phyloP scores from a whole-genome alignment of 2,329 filamentous ascomycete species.

The Aureobasidium sp. region DNA sequence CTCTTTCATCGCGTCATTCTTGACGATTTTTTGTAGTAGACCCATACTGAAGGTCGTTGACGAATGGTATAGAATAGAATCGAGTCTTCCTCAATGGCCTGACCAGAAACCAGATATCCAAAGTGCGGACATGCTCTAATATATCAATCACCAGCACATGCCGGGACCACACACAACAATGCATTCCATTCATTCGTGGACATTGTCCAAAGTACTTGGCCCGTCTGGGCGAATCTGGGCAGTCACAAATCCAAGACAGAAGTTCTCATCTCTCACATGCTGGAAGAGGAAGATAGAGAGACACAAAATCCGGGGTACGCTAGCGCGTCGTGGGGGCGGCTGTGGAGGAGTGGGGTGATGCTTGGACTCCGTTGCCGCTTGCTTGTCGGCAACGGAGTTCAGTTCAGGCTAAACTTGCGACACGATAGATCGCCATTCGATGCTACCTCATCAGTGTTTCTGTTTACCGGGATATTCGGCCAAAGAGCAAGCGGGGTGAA shows the following conservation, averaged over 20 bases:
- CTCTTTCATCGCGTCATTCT: constrained; percentile 61
- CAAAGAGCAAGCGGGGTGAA: not conserved
- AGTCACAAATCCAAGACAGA: not conserved
- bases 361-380: not conserved
- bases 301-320: not conserved
- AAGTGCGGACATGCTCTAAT: not conserved
- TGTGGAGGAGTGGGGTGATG: constrained; percentile 1
- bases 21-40: constrained; percentile 45
- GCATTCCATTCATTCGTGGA: constrained; percentile 3
- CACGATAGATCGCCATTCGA: not conserved
- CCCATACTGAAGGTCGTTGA: constrained; percentile 13
- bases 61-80: not conserved
- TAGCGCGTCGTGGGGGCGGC: not conserved
- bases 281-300: not conserved
- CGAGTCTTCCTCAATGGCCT: too few species aligned
- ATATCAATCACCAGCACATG: not conserved
- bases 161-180: not conserved
- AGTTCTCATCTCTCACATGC: not conserved
- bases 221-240: constrained; percentile 7
- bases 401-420: not conserved
- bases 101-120: not conserved
- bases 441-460: not conserved
- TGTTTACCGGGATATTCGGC: not conserved
- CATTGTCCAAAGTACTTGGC: constrained; percentile 1
- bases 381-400: not conserved